Conservation (phyloP, 371 early-diverging fungal species). For the Mycotypha africana region DNA sequence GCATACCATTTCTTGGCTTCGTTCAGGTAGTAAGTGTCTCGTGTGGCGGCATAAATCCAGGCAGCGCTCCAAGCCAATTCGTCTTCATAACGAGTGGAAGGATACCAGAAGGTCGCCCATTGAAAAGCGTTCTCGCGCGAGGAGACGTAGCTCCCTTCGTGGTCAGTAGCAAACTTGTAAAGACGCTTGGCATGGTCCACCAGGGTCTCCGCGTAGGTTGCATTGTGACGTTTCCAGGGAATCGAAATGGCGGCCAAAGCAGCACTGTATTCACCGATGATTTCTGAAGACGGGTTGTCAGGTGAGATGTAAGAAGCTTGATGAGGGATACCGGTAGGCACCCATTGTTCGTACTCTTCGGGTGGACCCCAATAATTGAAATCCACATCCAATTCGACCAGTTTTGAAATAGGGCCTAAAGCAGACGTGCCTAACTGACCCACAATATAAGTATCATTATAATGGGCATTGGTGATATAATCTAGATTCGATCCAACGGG, state of each 20-base stretch:
- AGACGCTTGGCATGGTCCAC: conserved; percentile 41
- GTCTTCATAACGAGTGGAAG: conserved; percentile 43
- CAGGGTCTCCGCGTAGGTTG: conserved; percentile 38
- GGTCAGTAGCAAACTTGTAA: conserved; percentile 40
- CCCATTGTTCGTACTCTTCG: conserved; percentile 54
- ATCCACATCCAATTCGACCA: conserved; percentile 45
- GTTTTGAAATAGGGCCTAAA: conserved; percentile 39
- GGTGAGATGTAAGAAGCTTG: conserved; percentile 44
- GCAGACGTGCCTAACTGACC: conserved; percentile 50
- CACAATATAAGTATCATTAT: conserved; percentile 47
- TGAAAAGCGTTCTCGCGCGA: conserved; percentile 39
- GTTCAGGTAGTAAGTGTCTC: conserved; percentile 30
- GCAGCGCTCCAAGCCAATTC: conserved; percentile 49
- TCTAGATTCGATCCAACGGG: conserved; percentile 20
- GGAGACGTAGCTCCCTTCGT: conserved; percentile 44
- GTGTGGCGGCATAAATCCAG: conserved; percentile 49
- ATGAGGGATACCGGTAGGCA: conserved; percentile 42
- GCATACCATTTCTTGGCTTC: conserved; percentile 40
- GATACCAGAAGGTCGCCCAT: conserved; percentile 53
- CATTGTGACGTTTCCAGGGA: conserved; percentile 37
- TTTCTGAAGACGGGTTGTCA: conserved; percentile 48
- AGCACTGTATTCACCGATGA: conserved; percentile 49
- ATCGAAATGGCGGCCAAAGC: conserved; percentile 44
- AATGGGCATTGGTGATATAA: conserved; percentile 45
- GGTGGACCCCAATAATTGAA: conserved; percentile 59